A percentile compares a stretch with the other conserved stretches of the same genome.
phyloP scores from a whole-genome alignment of 1,139 yeast genomes.

The Yamadazyma dendronema region DNA sequence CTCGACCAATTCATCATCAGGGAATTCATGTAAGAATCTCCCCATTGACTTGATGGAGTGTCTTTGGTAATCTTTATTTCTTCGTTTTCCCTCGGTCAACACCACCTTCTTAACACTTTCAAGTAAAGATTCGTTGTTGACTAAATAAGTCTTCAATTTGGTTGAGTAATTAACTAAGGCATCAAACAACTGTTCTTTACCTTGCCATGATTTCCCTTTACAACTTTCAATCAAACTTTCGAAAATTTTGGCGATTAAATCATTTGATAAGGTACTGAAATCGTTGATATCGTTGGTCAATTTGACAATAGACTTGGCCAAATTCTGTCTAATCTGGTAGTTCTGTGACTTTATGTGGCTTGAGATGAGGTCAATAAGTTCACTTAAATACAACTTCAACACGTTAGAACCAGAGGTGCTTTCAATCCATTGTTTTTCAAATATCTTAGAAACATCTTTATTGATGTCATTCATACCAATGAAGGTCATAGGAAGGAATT shows the following conservation, averaged over 20 bases:
- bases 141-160: constrained; percentile 37
- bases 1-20: constrained; percentile 33
- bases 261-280: constrained; percentile 27
- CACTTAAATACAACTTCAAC: constrained; percentile 67
- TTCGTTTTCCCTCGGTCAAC: constrained; percentile 61
- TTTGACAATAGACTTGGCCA: constrained; percentile 69
- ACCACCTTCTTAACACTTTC: constrained; percentile 44
- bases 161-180: constrained; percentile 63
- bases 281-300: constrained; percentile 49
- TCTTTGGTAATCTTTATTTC: constrained; percentile 63
- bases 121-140: constrained; percentile 24
- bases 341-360: constrained; percentile 54
- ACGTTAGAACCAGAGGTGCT: constrained; percentile 72
- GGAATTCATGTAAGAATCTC: constrained; percentile 43
- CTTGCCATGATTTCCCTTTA: constrained; percentile 83
- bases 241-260: constrained; percentile 40
- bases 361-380: constrained; percentile 56
- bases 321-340: constrained; percentile 65
- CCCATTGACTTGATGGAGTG: constrained; percentile 52
- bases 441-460: constrained; percentile 44
- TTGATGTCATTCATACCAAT: constrained; percentile 72
- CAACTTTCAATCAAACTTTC: constrained; percentile 59
- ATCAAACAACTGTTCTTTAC: constrained; percentile 73
- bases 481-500: constrained; percentile 75
- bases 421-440: constrained; percentile 75